Evolutionary conservation across 2,329 filamentous ascomycete species (phyloP), one percentile per base, ranked within the genome.

Genomic region (Aspergillus novoparasiticus): DNA sequence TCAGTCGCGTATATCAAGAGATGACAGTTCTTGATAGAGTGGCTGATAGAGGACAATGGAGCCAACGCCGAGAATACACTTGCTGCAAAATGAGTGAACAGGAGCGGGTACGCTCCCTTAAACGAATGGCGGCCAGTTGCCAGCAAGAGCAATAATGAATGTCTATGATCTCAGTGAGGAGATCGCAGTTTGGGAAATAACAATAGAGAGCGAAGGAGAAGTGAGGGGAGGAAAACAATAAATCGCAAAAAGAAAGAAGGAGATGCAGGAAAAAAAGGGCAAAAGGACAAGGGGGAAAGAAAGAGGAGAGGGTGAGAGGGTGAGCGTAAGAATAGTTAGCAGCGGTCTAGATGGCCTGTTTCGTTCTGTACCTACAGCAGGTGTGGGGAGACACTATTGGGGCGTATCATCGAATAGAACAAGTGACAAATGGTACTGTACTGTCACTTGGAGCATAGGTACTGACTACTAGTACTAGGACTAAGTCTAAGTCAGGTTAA

Each of bases 91-190:
- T 60, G 72, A 75, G 67, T 71, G 73, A 69, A 73, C 65, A 63
- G 63, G 65, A 64, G 68, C 63, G 59, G 53, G 30, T 23, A 56
- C 41, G 67, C 63, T 66, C 68, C 63, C 60, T 57, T 54, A 72
- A 32, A 72, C 60, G 69, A 75, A 65, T 64, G 73, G 68, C 66
- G 68, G 71, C 68, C 66, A 69, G 62, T 65, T 66, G 68, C 68
- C 66, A 69, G 46, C 39, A 58, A 9, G 57, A 62, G 55, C 30
- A 58, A 48, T 61, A 65, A 59, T 32, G 32, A 59, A 28, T 41
- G 51, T 55, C 19, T 8, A 39, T 39, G 16, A 26, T 26, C 51
- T 26, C 12, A 10, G 34, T n/a, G 45, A 39, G 16, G 51, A 11
- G 58, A 59, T 19, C 21, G 21, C 19, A 28, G 28, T 11, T 16